Evolutionary conservation across 2,329 filamentous ascomycete species (phyloP).

Genomic region (Epichloe sp.): DNA sequence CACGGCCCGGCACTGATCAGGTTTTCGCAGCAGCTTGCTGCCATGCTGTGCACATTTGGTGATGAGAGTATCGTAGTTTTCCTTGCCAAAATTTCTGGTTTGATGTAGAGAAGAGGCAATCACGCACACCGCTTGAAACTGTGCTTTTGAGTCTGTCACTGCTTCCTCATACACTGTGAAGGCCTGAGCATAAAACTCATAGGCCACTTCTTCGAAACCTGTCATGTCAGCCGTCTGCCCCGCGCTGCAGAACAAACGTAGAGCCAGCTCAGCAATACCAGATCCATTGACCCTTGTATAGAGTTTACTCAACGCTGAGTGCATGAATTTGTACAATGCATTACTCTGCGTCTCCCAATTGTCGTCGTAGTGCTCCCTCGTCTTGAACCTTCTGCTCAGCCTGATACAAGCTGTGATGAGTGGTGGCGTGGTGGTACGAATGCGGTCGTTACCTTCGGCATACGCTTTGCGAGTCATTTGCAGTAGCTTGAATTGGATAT

Average conservation of each 20-base stretch:
- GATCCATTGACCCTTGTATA: slow-evolving; percentile 71
- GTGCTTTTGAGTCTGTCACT: slow-evolving; percentile 86
- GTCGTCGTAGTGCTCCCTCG: slow-evolving; percentile 68
- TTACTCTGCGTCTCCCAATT: slow-evolving; percentile 54
- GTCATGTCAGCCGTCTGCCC: slow-evolving; percentile 87
- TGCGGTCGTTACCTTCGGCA: slow-evolving; percentile 82
- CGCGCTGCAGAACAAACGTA: slow-evolving; percentile 82
- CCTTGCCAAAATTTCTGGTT: slow-evolving; percentile 80
- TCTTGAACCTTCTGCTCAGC: slow-evolving; percentile 77
- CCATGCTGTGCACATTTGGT: slow-evolving; percentile 95
- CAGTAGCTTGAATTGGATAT: slow-evolving; percentile 86
- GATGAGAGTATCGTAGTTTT: slow-evolving; percentile 97
- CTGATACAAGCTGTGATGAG: slow-evolving; percentile 84
- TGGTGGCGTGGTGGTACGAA: slow-evolving; percentile 89
- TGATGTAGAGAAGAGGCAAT: slow-evolving; percentile 83
- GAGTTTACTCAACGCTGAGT: slow-evolving; percentile 71
- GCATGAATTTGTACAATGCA: slow-evolving; percentile 88
- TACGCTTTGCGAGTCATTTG: slow-evolving; percentile 82
- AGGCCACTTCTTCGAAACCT: slow-evolving; percentile 88
- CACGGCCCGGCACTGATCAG: slow-evolving; percentile 92
- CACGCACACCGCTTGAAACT: slow-evolving; percentile 95
- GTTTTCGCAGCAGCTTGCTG: slow-evolving; percentile 93
- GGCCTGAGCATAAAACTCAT: slow-evolving; percentile 96
- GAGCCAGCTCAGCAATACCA: slow-evolving; percentile 72
- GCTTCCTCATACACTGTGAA: slow-evolving; percentile 98